These are phyloP conservation scores for Sporisorium scitamineum DNA, from an alignment of 1,284 basidiomycete species.

Conservation along the genomic window DNA sequence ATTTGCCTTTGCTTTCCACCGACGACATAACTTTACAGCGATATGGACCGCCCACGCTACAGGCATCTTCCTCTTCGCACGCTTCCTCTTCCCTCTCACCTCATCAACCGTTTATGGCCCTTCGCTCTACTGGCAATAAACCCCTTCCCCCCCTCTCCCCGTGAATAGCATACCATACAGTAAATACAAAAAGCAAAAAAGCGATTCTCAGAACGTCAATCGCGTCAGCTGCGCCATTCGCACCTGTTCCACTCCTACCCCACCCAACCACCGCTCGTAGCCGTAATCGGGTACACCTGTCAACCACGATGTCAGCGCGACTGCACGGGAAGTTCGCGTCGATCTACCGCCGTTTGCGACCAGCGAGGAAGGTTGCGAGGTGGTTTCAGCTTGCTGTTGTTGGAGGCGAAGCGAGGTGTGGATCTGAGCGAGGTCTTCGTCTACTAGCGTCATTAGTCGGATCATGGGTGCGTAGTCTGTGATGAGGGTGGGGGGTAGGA, in stretches of 20 bases:
- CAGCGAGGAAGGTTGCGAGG: neutral
- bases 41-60: constrained; percentile 72
- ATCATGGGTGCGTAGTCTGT: constrained; percentile 80
- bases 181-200: neutral
- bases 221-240: constrained; percentile 13
- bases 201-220: neutral
- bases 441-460: constrained; percentile 77
- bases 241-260: constrained; percentile 11
- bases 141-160: constrained; percentile 4
- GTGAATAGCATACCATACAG: neutral
- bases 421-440: constrained; percentile 72
- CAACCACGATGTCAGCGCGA: constrained; percentile 13
- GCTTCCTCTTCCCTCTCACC: constrained; percentile 51
- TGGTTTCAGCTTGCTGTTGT: neutral
- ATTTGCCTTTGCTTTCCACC: neutral
- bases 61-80: constrained; percentile 73
- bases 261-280: constrained; percentile 23
- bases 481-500: constrained; percentile 72
- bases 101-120: constrained; percentile 28
- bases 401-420: constrained; percentile 10
- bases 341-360: neutral
- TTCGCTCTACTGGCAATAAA: constrained; percentile 47
- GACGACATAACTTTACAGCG: constrained; percentile 68
- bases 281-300: neutral
- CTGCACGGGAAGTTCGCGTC: constrained; percentile 23